Conservation (phyloP, 1,284 basidiomycete genomes). For the Sparassis latifolia region DNA sequence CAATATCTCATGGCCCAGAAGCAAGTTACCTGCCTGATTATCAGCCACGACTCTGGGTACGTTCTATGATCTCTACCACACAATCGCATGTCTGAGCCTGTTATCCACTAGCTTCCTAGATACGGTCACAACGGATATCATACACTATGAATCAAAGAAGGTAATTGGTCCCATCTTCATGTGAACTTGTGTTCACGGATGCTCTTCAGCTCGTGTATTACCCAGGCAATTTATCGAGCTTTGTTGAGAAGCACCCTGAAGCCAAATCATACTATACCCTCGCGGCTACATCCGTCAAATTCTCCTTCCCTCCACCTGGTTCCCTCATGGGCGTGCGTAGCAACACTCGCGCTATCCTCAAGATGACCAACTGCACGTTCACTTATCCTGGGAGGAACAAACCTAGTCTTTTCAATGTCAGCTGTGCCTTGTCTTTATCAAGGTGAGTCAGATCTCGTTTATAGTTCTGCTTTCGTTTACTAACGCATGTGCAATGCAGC, state of each 20-base stretch:
- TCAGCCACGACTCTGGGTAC: constrained; percentile 96
- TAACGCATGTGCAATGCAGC: constrained; percentile 31
- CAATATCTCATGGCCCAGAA: constrained; percentile 79
- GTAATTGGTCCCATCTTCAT: constrained; percentile 24
- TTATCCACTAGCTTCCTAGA: constrained; percentile 74
- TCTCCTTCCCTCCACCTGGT: constrained; percentile 94
- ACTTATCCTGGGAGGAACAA: constrained; percentile 86
- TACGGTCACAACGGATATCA: constrained; percentile 95
- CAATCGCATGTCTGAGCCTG: background rate
- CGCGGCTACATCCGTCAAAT: constrained; percentile 91
- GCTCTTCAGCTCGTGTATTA: constrained; percentile 82
- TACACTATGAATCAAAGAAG: constrained; percentile 97
- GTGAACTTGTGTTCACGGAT: background rate
- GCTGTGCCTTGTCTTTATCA: constrained; percentile 88
- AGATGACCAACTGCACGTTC: constrained; percentile 89
- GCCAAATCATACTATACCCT: constrained; percentile 98
- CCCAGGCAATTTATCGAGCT: constrained; percentile 88
- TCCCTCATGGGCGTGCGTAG: constrained; percentile 97
- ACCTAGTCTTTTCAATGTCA: constrained; percentile 86
- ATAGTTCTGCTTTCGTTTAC: constrained; percentile 4
- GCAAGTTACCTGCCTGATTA: constrained; percentile 87
- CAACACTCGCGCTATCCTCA: constrained; percentile 94
- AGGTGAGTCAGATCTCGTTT: constrained; percentile 42
- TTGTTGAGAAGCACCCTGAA: constrained; percentile 89
- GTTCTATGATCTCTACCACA: constrained; percentile 20